Percentiles rank a stretch among this genome's conserved stretches.
Evolutionary conservation across 441 rosid genomes (phyloP).

Genomic region (Pelargonium exstipulatum): DNA sequence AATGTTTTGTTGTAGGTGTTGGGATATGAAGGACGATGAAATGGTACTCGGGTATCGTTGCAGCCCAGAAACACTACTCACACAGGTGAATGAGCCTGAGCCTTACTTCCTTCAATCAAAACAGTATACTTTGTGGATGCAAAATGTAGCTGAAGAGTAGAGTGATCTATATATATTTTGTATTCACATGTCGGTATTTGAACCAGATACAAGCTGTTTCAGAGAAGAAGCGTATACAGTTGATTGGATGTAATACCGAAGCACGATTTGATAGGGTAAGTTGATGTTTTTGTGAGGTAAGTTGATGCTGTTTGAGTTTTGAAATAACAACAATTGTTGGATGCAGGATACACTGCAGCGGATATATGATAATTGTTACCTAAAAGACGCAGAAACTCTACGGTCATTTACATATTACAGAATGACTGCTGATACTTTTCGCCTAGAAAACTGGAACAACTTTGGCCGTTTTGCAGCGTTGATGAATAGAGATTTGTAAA

Average conservation of each 20-base stretch:
- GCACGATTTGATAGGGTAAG: slow-evolving; percentile 49
- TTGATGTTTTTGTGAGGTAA: neutral
- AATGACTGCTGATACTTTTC: slow-evolving; percentile 53
- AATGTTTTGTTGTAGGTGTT: slow-evolving; percentile 28
- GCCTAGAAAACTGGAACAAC: slow-evolving; percentile 63
- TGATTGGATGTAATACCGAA: slow-evolving; percentile 56
- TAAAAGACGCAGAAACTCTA: slow-evolving; percentile 50
- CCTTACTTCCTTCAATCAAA: neutral
- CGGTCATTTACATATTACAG: slow-evolving; percentile 63
- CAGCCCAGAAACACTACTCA: slow-evolving; percentile 60
- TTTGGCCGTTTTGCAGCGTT: slow-evolving; percentile 59
- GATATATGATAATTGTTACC: slow-evolving; percentile 50
- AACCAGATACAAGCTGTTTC: slow-evolving; percentile 40
- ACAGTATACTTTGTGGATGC: too few species aligned
- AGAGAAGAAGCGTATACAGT: slow-evolving; percentile 41
- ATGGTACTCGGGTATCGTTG: slow-evolving; percentile 48
- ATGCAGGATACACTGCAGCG: slow-evolving; percentile 51
- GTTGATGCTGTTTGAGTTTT: too few species aligned
- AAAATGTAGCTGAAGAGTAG: too few species aligned
- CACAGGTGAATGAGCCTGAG: slow-evolving; percentile 32
- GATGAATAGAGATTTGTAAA: slow-evolving; percentile 53
- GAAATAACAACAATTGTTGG: too few species aligned
- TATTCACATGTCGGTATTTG: neutral
- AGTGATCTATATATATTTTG: neutral
- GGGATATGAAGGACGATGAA: slow-evolving; percentile 46